Evolutionary conservation across 768 basidiomycete genomes (phyloP), one percentile per base, ranked within the genome.

Genomic region (Leccinum aurantiacum): DNA sequence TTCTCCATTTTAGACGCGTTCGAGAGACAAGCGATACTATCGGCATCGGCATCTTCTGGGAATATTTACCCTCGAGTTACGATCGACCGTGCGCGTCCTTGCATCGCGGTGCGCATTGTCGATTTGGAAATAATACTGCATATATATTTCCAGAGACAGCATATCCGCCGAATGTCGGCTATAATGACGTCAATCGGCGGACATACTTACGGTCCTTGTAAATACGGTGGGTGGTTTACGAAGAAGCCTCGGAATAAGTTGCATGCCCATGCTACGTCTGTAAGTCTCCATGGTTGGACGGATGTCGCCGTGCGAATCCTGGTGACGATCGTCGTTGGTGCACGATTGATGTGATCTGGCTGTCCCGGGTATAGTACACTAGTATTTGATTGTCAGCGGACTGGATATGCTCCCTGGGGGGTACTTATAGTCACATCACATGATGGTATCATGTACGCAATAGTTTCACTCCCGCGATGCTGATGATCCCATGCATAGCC

Each of bases 241-340:
- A 25, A 48, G 24, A 9, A 6, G 24, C 14, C 8, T 25, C 3
- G 22, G 24, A 25, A 48, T 15, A 24, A 25, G 24, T 15, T 25
- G 24, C 7, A 25, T 48, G 24, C 14, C 6, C 13, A 80, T 51
- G 81, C 87, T 59, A 84, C 93, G 22, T 7, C 14, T 7, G n/a
- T 15, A 24, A 48, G 76, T 81, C 22, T 79, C 80, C 66, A 92
- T 92, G 72, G 80, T 93, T 41, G 80, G 44, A 46, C 44, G 11
- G 11, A 46, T 19, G 44, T 19, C 44, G 11, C n/a, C 19, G 10
- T 19, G 11, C 8, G 11, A 46, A 19, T 19, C 19, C 11, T 46
- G 19, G 19, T 13, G 11, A 46, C 41, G 25, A 15, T 50, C 48
- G 48, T 22, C 22, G 11, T 47, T 14, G 22, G 46, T 47, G 22